Conservation (phyloP, 1,284 basidiomycete genomes). For the Chalciporus sp. region DNA sequence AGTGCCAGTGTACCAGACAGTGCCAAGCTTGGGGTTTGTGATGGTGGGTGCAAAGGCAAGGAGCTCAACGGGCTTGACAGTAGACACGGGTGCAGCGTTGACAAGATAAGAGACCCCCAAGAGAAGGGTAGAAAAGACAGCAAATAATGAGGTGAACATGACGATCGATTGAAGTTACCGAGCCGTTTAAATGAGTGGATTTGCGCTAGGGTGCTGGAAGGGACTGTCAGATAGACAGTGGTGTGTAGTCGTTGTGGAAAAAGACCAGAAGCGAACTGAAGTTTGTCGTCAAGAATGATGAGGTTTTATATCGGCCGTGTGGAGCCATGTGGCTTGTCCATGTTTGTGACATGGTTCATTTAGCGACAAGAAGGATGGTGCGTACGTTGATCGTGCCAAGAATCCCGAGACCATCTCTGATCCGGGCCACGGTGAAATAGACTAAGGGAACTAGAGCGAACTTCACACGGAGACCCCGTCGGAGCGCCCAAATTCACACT, state of each 20-base stretch:
- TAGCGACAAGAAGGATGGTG: neutral
- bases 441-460: too few species aligned
- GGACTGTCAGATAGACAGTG: neutral
- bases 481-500: too few species aligned
- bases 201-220: constrained; percentile 2
- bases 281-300: neutral
- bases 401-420: too few species aligned
- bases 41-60: constrained; percentile 51
- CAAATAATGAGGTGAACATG: constrained; percentile 27
- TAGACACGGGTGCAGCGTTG: constrained; percentile 32
- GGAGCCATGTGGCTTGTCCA: neutral
- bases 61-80: constrained; percentile 27
- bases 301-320: constrained; percentile 19
- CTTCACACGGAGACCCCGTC: too few species aligned
- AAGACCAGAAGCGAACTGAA: neutral
- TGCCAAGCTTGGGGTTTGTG: constrained; percentile 36
- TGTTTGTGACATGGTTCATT: too few species aligned
- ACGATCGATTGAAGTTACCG: neutral
- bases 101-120: constrained; percentile 18
- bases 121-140: constrained; percentile 22
- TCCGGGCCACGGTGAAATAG: too few species aligned
- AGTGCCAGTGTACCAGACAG: constrained; percentile 41
- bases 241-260: constrained; percentile 2
- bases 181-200: constrained; percentile 26
- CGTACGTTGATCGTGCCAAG: neutral